Base-by-base conservation (phyloP, 169 alveolate species). In the Plasmodium knowlesi region DNA sequence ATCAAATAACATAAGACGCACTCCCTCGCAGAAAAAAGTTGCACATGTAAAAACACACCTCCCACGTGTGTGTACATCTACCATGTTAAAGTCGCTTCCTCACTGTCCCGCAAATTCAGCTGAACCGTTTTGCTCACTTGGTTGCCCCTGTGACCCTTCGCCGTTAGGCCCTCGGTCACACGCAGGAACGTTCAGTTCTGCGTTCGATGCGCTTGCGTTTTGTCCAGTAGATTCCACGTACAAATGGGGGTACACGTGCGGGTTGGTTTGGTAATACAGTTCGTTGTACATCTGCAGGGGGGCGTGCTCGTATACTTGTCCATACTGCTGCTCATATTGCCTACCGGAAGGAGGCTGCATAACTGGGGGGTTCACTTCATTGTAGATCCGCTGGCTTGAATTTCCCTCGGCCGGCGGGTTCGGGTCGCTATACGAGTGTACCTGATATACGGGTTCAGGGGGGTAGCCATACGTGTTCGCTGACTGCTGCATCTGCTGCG, bases 221-320 rank as follows among this genome's bases (percentile, higher is more conserved):
- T 19, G 61, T 39, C 22, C 16, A 82, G 37, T 82, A 53, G 43
- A 30, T 5, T 57, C 41, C 37, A 25, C 32, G 10, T 82, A 82
- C 19, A 82, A 16, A 5, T 82, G 34, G 57, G 34, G 37, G 53
- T 61, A 22, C 80, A 82, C 41, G n/a, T 82, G 50, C 53, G 34
- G 81, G 22, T 57, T 16, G 5, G 57, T 28, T 53, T 50, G 39
- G 79, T 12, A 19, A 19, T 50, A 73, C 28, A 57, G 22, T 53
- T 82, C 34, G 14, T 25, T 54, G 22, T 57, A 16, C 90, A 41
- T 82, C 8, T 82, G 80, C 80, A 2, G 90, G 61, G 37, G 61
- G 19, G 30, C 76, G 3, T 67, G 30, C 25, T 67, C 37, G 30
- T 67, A 19, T 9, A 6, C 3, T 5, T 67, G 76, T 8, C 37